These are phyloP conservation scores for Hirschfeldia incana DNA, from an alignment of 345 rosid genomes.

Conservation along the genomic window DNA sequence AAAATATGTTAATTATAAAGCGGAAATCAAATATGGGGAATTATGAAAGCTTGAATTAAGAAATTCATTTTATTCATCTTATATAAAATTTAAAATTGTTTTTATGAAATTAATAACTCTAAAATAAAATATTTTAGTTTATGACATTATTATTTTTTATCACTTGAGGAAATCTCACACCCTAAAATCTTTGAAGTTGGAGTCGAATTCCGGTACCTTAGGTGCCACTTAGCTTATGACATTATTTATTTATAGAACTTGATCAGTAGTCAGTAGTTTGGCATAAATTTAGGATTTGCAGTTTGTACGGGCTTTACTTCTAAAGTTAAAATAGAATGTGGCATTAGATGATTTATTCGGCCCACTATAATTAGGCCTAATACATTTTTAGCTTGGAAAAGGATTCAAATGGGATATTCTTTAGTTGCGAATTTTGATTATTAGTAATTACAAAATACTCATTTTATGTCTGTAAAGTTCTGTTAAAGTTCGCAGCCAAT, in stretches of 20 bases:
- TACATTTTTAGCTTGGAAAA: not conserved
- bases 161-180: too few species aligned
- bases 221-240: not conserved
- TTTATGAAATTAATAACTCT: too few species aligned
- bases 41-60: not conserved
- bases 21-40: not conserved
- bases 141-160: not conserved
- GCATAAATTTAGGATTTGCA: not conserved
- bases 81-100: too few species aligned
- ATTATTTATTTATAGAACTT: not conserved
- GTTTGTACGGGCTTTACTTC: not conserved
- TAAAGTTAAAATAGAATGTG: not conserved
- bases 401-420: not conserved
- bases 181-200: too few species aligned
- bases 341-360: not conserved
- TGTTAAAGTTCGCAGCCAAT: not conserved
- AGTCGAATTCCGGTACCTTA: too few species aligned
- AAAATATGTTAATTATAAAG: not conserved
- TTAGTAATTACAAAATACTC: not conserved
- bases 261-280: not conserved
- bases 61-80: not conserved
- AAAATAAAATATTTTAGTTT: not conserved
- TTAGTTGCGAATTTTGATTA: not conserved
- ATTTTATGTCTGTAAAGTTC: slow-evolving; percentile 3
- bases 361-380: not conserved